Conservation (phyloP, 805 yeast genomes). For the Saccharomycopsis oosterbeekiorum region DNA sequence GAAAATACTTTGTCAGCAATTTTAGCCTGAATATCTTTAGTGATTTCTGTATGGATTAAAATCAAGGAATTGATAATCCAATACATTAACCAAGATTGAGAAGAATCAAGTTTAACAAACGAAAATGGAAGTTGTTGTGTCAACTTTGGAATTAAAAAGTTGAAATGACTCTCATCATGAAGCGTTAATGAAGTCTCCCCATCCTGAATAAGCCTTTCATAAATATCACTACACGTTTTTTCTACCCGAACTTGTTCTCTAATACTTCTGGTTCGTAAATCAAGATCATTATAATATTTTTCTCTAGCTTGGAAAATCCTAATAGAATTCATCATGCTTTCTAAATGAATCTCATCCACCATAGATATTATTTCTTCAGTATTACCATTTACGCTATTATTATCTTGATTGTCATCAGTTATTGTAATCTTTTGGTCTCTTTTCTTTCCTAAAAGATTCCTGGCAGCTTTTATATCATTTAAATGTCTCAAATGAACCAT, state of each 20-base stretch:
- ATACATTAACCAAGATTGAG: constrained; percentile 84
- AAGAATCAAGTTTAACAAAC: constrained; percentile 63
- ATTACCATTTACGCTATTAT: neutral
- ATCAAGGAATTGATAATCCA: constrained; percentile 62
- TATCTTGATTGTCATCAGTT: neutral
- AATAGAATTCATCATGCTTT: constrained; percentile 4
- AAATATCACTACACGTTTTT: constrained; percentile 24
- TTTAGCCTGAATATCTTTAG: constrained; percentile 23
- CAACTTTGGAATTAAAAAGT: constrained; percentile 27
- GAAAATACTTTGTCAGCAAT: constrained; percentile 26
- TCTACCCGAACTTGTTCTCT: constrained; percentile 33
- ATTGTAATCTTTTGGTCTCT: neutral
- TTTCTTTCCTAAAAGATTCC: neutral
- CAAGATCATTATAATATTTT: constrained; percentile 20
- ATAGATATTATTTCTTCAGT: neutral
- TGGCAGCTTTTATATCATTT: neutral
- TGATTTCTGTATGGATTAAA: constrained; percentile 28
- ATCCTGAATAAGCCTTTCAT: constrained; percentile 24
- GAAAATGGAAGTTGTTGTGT: constrained; percentile 37
- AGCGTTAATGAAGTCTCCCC: constrained; percentile 20
- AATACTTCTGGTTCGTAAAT: constrained; percentile 28
- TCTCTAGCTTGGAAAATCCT: constrained; percentile 6
- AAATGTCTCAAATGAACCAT: neutral
- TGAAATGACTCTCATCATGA: constrained; percentile 18
- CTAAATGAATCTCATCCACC: constrained; percentile 18